Evolutionary conservation across 805 yeast genomes (phyloP), one percentile per base, ranked within the genome.

Genomic region (Wickerhamiella kazuoi): DNA sequence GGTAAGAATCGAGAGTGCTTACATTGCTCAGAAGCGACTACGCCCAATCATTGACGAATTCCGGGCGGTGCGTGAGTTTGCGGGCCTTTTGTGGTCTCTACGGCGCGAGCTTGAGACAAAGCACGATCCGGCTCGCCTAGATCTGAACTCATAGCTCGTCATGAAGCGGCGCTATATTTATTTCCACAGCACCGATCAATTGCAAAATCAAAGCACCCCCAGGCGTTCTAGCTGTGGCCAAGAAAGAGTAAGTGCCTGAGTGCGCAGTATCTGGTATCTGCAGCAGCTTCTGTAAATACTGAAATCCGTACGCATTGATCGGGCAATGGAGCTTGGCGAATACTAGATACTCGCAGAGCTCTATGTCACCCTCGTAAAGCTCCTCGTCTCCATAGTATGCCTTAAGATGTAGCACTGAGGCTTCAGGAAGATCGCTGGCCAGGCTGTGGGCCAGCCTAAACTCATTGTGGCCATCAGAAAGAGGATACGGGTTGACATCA

Each of bases 301-400:
- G 39, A 19, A 30, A 36, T 5, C 34, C 21, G 30, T 44, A 37
- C n/a, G 43, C 35, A 24, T 34, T 30, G 9, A 54, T 20, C 2
- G 60, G 60, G 37, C 61, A 56, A 23, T 40, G 33, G 5, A 56
- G 43, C 23, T 44, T 37, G 2, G 52, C 56, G 41, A 44, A 47
- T 4, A 30, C 34, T 21, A 54, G 34, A 37, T 54, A 48, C 11
- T 48, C 48, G 38, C 61, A 56, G 16, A 56, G 21, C 16, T 46
- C 48, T 15, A 52, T 24, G 9, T 46, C 37, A 1, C 51, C 56
- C 16, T 44, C 38, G 36, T 38, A 51, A 6, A 43, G 33, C 19
- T 21, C 21, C 7, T 44, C 34, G 20, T 35, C 37, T 35, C 46
- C 50, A 3, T 37, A 34, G 36, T 41, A 54, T 21, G 51, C 41